Evolutionary conservation across 257 asterid species (phyloP), one percentile per base, ranked within the genome.

Genomic region (Solanum gracilifrons): DNA sequence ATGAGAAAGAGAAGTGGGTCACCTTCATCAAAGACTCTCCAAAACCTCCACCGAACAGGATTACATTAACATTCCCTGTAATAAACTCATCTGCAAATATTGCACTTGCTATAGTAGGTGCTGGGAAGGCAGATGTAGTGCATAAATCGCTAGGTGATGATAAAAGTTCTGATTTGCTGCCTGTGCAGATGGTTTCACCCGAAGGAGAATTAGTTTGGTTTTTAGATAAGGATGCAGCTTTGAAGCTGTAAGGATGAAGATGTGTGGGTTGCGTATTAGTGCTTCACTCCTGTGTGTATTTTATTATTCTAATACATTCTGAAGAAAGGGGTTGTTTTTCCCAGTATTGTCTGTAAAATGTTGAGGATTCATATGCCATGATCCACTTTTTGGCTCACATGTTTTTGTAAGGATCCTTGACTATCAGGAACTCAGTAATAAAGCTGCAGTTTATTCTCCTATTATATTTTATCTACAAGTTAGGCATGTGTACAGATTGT

Each of bases 41-140:
- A 33, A 97, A 97, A 89, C 99, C 99, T 69, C 98, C 98, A 43
- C 95, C 98, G 4, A 93, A 95, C 68, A 93, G 99, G 90, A 97
- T 97, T 85, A 92, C 99, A 43, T 92, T 97, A 91, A 93, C 99
- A 69, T 93, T 97, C 87, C 98, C 99, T 1, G 96, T 95, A 23
- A 93, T 95, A 74, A 97, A 95, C 87, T 92, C 99, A 6, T 93
- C 99, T 6, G 94, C 96, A 7, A 89, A 93, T 76, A 41, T 97
- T 25, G 99, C 95, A 84, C 96, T 97, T 87, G 98, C 94, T 10
- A 95, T 94, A 21, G 93, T 94, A 15, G 99, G 99, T 23, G 93
- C 90, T 5, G 92, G 96, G 68, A 95, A 97, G 91, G 99, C 98
- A 29, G 88, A 85, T 85, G 94, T 92, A 4, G 96, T 93, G 82